Evolutionary conservation across 805 yeast genomes (phyloP), one percentile per base, ranked within the genome.

Genomic region (Candida insectalens): DNA sequence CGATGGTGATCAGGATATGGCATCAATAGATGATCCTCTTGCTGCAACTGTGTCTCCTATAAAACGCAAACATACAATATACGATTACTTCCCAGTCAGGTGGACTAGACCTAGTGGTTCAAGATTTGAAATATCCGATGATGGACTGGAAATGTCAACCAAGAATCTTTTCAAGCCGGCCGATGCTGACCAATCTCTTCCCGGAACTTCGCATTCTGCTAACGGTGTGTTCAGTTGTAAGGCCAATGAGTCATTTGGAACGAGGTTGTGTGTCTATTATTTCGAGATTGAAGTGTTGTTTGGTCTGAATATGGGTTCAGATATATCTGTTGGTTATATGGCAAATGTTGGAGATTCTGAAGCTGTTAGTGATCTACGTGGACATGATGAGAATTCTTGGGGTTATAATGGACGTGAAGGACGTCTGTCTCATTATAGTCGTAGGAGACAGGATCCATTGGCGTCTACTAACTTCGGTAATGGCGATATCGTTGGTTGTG

Each of bases 401-500:
- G 75, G 74, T 0, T 69, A 66, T 44, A 71, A 65, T 43, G 71
- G 77, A 5, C 67, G 60, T 38, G 72, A 68, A 33, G 80, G 78
- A 0, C 49, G 55, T 16, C 55, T 62, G 10, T 47, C 51, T 21
- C 53, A 60, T 17, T 53, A 62, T 33, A 65, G 62, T 30, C 45
- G 46, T 17, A 59, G 62, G 9, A 50, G 60, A 27, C 29, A 38
- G 3, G 55, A 62, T 12, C 60, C 59, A 28, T 59, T 55, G 17
- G 65, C 59, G 33, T 63, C 64, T 2, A 64, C 67, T 27, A 57
- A 51, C 20, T 77, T 69, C 51, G 71, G 76, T 0, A 49, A 58
- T 23, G 68, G 68, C 16, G 95, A 85, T 53, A 62, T 71, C 3
- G 67, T 88, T 41, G 96, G 96, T 0, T 80, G 88, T 54, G 96